Conservation (phyloP, 2,329 filamentous ascomycete genomes). For the Diaporthe ilicicola region DNA sequence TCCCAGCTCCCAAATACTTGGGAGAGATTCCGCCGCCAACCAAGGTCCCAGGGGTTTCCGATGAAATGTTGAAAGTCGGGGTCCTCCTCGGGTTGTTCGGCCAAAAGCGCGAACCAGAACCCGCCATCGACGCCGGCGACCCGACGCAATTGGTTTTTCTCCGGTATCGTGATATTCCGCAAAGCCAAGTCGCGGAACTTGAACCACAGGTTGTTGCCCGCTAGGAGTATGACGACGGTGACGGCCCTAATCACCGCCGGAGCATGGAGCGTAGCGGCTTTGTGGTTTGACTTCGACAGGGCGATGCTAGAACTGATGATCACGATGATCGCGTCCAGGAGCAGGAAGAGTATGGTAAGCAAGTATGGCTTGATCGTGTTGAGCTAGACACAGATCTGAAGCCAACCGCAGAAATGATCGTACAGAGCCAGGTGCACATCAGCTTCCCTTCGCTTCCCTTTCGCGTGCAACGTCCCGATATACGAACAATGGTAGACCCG, state of each 20-base stretch:
- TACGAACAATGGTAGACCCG: slow-evolving; percentile 29
- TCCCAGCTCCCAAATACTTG: slow-evolving; percentile 29
- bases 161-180: slow-evolving; percentile 25
- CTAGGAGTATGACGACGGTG: slow-evolving; percentile 19
- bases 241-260: slow-evolving; percentile 16
- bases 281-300: neutral
- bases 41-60: slow-evolving; percentile 29
- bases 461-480: neutral
- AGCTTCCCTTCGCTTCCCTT: neutral
- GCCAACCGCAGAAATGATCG: slow-evolving; percentile 28
- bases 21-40: slow-evolving; percentile 20
- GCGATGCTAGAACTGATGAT: slow-evolving; percentile 17
- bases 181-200: slow-evolving; percentile 18
- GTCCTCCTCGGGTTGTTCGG: neutral
- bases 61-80: neutral
- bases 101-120: slow-evolving; percentile 27
- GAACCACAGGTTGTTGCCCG: neutral
- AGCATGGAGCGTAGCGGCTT: neutral
- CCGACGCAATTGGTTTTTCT: neutral
- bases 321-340: slow-evolving; percentile 23
- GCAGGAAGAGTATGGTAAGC: slow-evolving; percentile 20
- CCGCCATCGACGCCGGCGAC: neutral
- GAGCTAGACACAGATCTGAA: slow-evolving; percentile 25
- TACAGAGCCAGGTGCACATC: slow-evolving; percentile 23
- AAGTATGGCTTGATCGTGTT: slow-evolving; percentile 29